Evolutionary conservation across 306 rosid genomes (phyloP), one percentile per base, ranked within the genome.

Genomic region (Malus asiatica): DNA sequence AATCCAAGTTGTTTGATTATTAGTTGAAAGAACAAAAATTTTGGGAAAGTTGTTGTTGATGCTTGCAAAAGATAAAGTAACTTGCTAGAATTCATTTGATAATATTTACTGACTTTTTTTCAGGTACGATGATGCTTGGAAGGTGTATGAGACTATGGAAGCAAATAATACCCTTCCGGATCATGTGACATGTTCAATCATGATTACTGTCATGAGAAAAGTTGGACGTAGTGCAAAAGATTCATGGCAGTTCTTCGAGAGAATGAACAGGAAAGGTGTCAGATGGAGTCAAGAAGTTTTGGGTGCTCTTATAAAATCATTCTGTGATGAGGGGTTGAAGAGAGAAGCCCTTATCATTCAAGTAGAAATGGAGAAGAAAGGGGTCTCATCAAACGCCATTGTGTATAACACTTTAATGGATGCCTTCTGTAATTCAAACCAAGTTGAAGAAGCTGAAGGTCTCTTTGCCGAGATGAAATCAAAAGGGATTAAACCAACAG

Each of bases 361-460:
- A 45, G 70, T 80, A 10, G 96, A 94, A 77, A 90, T 92, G 96
- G 95, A 87, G 80, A 90, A 73, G 78, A 90, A 89, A 66, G 90
- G 96, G 70, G 57, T 92, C 68, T 70, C 83, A 74, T 78, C 93
- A 13, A 90, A 89, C 68, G 93, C 90, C 23, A 78, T 89, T 78
- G 87, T 94, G 57, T 92, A 86, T 76, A 92, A 94, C 86, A 94
- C 93, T 48, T 77, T 94, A 65, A 86, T 94, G 88, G 89, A 88
- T 71, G 87, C 90, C 45, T 94, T 78, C 77, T 73, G 86, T 78
- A 86, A 89, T 89, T 87, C 90, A 62, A 90, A 89, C 72, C 89
- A 66, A 11, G 70, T 94, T 25, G 96, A 94, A 75, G 98, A 89
- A 90, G 97, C 93, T 11, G 98, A 94, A 85, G 96, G 98, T 63